phyloP scores from a whole-genome alignment of 345 rosid species.

The Bruguiera gymnorhiza region DNA sequence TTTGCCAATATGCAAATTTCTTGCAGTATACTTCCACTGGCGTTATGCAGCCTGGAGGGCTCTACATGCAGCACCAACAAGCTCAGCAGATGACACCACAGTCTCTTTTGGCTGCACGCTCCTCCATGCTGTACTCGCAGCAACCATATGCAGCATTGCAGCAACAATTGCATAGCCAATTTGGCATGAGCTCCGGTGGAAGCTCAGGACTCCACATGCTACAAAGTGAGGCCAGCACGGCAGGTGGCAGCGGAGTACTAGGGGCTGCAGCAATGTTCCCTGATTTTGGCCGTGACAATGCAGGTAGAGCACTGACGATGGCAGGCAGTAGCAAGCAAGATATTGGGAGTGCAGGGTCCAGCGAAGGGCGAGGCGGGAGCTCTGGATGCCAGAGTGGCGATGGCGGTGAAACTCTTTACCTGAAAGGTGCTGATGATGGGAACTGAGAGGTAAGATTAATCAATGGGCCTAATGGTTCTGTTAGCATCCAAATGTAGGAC shows the following conservation, averaged over 20 bases:
- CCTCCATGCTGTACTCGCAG: constrained; percentile 84
- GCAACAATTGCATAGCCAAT: constrained; percentile 88
- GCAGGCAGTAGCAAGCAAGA: constrained; percentile 80
- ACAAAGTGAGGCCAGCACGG: constrained; percentile 52
- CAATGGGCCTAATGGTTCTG: constrained; percentile 2
- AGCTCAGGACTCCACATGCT: constrained; percentile 60
- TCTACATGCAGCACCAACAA: constrained; percentile 90
- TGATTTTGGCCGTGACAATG: constrained; percentile 56
- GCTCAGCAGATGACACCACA: constrained; percentile 88
- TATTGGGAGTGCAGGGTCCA: constrained; percentile 54
- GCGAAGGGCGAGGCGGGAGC: constrained; percentile 84
- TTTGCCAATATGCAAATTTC: neutral
- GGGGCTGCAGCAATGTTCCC: constrained; percentile 67
- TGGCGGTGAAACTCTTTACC: constrained; percentile 89
- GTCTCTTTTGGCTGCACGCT: constrained; percentile 83
- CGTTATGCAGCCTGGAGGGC: constrained; percentile 73
- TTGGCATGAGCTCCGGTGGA: constrained; percentile 76
- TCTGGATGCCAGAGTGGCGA: constrained; percentile 65
- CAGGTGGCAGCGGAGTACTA: constrained; percentile 60
- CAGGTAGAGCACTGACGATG: constrained; percentile 37
- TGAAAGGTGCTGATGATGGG: constrained; percentile 77
- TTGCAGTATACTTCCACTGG: constrained; percentile 70
- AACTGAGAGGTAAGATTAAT: constrained; percentile 39
- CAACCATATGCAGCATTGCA: constrained; percentile 77
- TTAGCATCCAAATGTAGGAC: constrained; percentile 11